Percentiles rank a stretch among this genome's conserved stretches.
Evolutionary conservation across 2,329 filamentous ascomycete species (phyloP).

Genomic region (Dryadomyces quercivorus): DNA sequence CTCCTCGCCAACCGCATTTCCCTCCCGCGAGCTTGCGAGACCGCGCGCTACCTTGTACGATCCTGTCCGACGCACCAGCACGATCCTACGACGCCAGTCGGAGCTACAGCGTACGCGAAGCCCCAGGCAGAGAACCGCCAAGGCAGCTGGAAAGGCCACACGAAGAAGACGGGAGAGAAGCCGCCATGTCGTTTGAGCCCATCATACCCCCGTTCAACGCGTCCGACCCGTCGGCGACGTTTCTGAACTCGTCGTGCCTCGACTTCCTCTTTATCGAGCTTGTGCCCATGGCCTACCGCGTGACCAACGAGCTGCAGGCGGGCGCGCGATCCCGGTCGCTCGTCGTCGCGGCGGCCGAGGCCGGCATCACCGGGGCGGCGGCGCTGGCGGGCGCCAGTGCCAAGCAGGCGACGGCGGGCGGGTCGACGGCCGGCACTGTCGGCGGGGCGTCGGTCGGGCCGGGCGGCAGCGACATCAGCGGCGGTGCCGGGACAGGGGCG

Average conservation of each 20-base stretch:
- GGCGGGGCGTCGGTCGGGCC: background rate
- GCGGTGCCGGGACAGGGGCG: constrained; percentile 6
- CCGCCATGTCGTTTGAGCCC: constrained; percentile 60
- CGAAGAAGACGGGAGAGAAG: background rate
- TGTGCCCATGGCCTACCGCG: constrained; percentile 82
- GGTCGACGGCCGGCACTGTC: background rate
- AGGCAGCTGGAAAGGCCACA: too few relatives aligned
- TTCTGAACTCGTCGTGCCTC: constrained; percentile 74
- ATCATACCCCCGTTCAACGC: constrained; percentile 57
- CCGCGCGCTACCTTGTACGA: too few relatives aligned
- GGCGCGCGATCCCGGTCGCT: constrained; percentile 23
- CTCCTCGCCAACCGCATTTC: too few relatives aligned
- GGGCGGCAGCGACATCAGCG: constrained; percentile 11
- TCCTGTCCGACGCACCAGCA: too few relatives aligned
- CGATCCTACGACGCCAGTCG: too few relatives aligned
- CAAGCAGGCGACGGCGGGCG: background rate
- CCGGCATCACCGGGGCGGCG: constrained; percentile 3
- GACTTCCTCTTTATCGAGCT: constrained; percentile 95
- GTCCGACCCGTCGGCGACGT: constrained; percentile 59
- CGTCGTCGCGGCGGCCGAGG: constrained; percentile 18
- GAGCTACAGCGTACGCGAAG: too few relatives aligned
- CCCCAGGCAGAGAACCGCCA: too few relatives aligned
- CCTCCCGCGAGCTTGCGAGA: too few relatives aligned
- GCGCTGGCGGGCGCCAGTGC: background rate
- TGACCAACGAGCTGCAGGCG: constrained; percentile 60